These are phyloP conservation scores for Cerrena zonata DNA, from an alignment of 1,284 basidiomycete genomes.

Conservation along the genomic window DNA sequence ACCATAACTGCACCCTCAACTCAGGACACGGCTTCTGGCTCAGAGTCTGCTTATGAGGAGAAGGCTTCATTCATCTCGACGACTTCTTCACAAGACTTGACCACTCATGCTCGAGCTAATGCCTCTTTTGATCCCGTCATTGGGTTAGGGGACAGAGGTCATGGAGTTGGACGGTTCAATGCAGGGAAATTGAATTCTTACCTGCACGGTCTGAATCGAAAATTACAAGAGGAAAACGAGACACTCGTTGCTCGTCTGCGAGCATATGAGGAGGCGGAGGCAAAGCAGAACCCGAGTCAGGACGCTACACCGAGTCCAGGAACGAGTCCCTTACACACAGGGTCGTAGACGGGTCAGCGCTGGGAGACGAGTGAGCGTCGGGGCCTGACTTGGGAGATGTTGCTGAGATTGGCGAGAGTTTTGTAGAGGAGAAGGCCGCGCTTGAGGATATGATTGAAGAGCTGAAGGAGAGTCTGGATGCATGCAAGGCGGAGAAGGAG, in stretches of 20 bases:
- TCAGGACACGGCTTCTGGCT: conserved; percentile 22
- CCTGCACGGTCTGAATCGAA: conserved; percentile 72
- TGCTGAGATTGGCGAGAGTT: conserved; percentile 52
- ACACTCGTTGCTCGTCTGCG: conserved; percentile 43
- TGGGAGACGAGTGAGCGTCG: conserved; percentile 44
- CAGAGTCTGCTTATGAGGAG: conserved; percentile 32
- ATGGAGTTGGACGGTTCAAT: conserved; percentile 65
- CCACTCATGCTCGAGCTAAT: conserved; percentile 72
- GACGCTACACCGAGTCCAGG: conserved; percentile 5
- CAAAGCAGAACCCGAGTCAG: conserved; percentile 14
- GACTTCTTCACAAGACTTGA: conserved; percentile 78
- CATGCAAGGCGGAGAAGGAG: conserved; percentile 28
- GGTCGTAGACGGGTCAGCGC: conserved; percentile 19
- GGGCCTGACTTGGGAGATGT: conserved; percentile 47
- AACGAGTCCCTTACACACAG: not conserved
- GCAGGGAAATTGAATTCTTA: conserved; percentile 77
- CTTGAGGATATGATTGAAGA: conserved; percentile 45
- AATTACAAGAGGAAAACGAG: conserved; percentile 78
- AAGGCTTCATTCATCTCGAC: conserved; percentile 68
- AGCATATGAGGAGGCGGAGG: conserved; percentile 33
- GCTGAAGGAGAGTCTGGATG: conserved; percentile 41
- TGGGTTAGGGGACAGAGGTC: conserved; percentile 58
- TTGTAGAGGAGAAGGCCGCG: conserved; percentile 57
- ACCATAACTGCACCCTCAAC: conserved; percentile 5
- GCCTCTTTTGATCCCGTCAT: conserved; percentile 78